A percentile compares a stretch with the other conserved stretches of the same genome.
Evolutionary conservation across 2,329 filamentous ascomycete species (phyloP).

Genomic region (Arthrobotrys conoides): DNA sequence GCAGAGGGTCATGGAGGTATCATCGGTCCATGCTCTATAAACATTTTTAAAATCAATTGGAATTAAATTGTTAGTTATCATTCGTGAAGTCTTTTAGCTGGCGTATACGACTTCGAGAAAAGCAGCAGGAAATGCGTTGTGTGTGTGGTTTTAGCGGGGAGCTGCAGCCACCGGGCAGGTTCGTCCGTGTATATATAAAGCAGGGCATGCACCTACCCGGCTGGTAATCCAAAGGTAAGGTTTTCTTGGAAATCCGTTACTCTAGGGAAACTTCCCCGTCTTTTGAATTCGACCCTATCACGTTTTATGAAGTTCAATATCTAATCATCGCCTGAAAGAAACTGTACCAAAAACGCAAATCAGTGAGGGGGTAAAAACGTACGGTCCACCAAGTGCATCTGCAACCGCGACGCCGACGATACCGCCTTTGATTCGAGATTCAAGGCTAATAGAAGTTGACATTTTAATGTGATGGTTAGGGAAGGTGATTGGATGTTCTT

Average conservation of each 20-base stretch:
- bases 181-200: no score
- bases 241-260: conserved; percentile 66
- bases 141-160: conserved; percentile 10
- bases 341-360: neutral
- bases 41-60: neutral
- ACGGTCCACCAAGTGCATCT: conserved; percentile 68
- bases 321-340: no score
- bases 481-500: neutral
- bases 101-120: neutral
- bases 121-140: conserved; percentile 26
- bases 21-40: conserved; percentile 67
- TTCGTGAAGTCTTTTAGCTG: no score
- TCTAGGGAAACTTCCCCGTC: conserved; percentile 66
- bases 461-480: neutral
- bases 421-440: conserved; percentile 61
- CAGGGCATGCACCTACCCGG: conserved; percentile 64
- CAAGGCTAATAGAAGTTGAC: conserved; percentile 16
- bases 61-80: no score
- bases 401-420: conserved; percentile 68
- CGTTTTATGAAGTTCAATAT: neutral
- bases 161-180: neutral
- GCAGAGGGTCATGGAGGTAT: conserved; percentile 69
- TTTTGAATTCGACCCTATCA: conserved; percentile 66
- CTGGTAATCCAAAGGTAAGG: conserved; percentile 65
- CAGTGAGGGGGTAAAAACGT: conserved; percentile 8